A percentile compares a stretch with the other conserved stretches of the same genome.
Evolutionary conservation across 768 basidiomycete genomes (phyloP).

Genomic region (Lepiota brunneoincarnata): DNA sequence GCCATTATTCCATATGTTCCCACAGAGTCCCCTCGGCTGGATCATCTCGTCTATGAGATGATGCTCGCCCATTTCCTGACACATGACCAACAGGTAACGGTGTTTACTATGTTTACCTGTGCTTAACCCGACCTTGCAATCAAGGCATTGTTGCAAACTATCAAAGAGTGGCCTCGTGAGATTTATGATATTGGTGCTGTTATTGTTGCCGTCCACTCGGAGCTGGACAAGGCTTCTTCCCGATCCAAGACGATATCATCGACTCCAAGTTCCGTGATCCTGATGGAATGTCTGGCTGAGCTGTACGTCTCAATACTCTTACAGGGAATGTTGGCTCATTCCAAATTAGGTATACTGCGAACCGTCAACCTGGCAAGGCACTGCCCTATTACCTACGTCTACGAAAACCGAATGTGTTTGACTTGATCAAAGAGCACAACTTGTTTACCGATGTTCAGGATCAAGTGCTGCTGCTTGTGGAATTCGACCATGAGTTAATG

Average conservation of each 20-base stretch:
- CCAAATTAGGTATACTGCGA: constrained; percentile 59
- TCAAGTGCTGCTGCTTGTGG: constrained; percentile 87
- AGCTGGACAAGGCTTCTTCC: constrained; percentile 63
- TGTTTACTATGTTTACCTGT: neutral
- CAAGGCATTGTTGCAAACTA: constrained; percentile 73
- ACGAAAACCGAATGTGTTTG: constrained; percentile 86
- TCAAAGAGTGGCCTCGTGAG: constrained; percentile 85
- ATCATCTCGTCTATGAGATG: constrained; percentile 91
- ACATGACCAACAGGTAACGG: constrained; percentile 66
- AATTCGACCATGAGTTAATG: constrained; percentile 89
- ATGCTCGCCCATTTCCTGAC: constrained; percentile 83
- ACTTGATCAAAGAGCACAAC: constrained; percentile 90
- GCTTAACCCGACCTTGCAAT: neutral
- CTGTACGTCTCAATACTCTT: constrained; percentile 46
- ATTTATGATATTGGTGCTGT: constrained; percentile 89
- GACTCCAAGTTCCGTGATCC: constrained; percentile 48
- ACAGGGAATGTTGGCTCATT: neutral
- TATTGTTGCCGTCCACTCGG: constrained; percentile 83
- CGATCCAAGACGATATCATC: constrained; percentile 43
- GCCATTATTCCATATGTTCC: constrained; percentile 89
- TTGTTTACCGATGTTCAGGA: constrained; percentile 94
- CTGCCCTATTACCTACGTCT: constrained; percentile 87
- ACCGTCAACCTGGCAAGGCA: constrained; percentile 93
- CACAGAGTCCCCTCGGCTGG: constrained; percentile 75
- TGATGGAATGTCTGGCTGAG: constrained; percentile 96